These are phyloP conservation scores for Aspergillus uvarum DNA, from an alignment of 2,329 filamentous ascomycete species.

Conservation along the genomic window DNA sequence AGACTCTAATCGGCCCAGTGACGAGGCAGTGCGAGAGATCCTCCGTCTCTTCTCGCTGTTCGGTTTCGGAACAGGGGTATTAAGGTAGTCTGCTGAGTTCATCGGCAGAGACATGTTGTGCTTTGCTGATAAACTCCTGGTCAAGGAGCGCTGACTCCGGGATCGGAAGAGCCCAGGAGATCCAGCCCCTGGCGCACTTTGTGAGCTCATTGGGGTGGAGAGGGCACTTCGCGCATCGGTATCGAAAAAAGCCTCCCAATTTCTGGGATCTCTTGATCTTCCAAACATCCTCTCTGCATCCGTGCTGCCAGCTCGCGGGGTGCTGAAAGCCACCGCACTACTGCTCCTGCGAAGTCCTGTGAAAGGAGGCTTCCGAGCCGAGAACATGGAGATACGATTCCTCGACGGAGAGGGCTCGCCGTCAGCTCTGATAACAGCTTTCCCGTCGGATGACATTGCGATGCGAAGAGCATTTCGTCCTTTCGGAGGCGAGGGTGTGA, in stretches of 20 bases:
- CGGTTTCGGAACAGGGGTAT: constrained; percentile 51
- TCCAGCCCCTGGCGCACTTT: constrained; percentile 62
- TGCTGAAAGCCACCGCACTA: constrained; percentile 63
- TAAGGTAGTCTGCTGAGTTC: constrained; percentile 41
- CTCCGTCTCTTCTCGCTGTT: constrained; percentile 59
- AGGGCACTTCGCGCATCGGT: constrained; percentile 75
- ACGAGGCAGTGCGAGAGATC: constrained; percentile 61
- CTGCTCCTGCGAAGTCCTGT: constrained; percentile 67
- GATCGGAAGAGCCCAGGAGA: constrained; percentile 80
- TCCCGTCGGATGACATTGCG: constrained; percentile 82
- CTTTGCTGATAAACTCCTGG: constrained; percentile 57
- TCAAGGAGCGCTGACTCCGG: constrained; percentile 57
- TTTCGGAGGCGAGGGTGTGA: constrained; percentile 43
- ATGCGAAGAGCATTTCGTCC: constrained; percentile 63
- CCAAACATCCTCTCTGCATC: constrained; percentile 57
- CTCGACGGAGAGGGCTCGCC: constrained; percentile 68
- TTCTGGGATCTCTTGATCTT: constrained; percentile 80
- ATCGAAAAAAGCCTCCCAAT: constrained; percentile 90
- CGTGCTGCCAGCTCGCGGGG: constrained; percentile 56
- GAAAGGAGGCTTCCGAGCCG: constrained; percentile 49
- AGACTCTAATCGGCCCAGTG: constrained; percentile 61
- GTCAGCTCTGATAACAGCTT: constrained; percentile 76
- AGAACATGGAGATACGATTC: constrained; percentile 51
- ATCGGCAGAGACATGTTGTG: constrained; percentile 38
- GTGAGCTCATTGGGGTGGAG: constrained; percentile 76